Base-by-base conservation (phyloP, 495 filamentous ascomycete genomes). In the Tuber magnatum region DNA sequence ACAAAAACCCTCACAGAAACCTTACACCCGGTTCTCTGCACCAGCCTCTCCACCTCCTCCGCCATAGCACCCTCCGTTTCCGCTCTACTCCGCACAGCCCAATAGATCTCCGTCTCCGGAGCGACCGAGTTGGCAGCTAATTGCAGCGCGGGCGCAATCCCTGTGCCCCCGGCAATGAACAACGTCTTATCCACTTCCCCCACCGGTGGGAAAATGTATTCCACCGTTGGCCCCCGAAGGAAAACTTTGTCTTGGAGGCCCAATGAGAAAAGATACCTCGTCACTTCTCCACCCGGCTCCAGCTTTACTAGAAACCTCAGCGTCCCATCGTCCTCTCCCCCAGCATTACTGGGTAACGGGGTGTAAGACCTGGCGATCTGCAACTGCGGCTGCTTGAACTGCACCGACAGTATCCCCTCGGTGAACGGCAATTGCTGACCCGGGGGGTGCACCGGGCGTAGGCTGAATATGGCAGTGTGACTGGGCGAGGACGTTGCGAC, bases 151-250 rank as follows among this genome's bases (percentile, higher is more conserved):
- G 94, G 92, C 38, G 93, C 93, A 82, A 99, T 95, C 0, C 94
- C 95, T 9, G 95, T 99, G 0, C 95, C 95, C 0, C 94, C 95
- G 22, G 94, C 95, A 44, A 97, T 85, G 83, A 98, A 97, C 3
- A 97, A 81, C 3, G 97, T 86, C 46, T 81, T 80, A 24, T 18
- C 73, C 73, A 8, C 85, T 84, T 14, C 85, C 51, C 84, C 90
- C 68, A 84, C 80, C 22, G 81, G 74, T 18, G 86, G 91, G 46
- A 91, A 88, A 78, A 84, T 87, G 75, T 86, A 92, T 61, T 96
- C 94, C 16, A 89, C 79, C 76, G 90, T 87, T 28, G 93, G 94
- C 0, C 94, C 94, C 61, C 95, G 88, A 28, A 97, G 82, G 79
- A 93, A 90, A 73, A 97, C 85, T 28, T 84, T 82, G 40, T 80